A percentile compares a stretch with the other conserved stretches of the same genome.
Evolutionary conservation across 2,329 filamentous ascomycete genomes (phyloP).

Genomic region (Alternaria burnsii): DNA sequence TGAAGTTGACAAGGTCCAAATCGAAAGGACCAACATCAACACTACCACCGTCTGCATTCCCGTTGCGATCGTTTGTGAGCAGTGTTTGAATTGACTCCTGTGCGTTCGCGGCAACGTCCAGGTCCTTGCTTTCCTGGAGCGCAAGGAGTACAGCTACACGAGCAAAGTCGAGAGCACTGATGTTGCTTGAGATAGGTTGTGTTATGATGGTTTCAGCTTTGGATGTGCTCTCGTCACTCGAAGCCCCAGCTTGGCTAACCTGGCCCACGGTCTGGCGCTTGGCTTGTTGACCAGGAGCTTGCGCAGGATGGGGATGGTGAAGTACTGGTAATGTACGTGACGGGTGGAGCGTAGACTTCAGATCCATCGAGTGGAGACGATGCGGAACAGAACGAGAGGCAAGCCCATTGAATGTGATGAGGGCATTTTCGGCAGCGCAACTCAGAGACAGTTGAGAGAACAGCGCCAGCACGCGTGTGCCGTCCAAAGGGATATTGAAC

Average conservation of each 20-base stretch:
- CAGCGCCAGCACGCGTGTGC: constrained; percentile 73
- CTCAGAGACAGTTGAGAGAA: constrained; percentile 80
- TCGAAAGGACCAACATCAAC: constrained; percentile 43
- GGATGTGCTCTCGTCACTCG: constrained; percentile 23
- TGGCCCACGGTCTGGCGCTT: constrained; percentile 44
- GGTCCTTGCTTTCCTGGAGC: constrained; percentile 52
- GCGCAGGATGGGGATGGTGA: constrained; percentile 32
- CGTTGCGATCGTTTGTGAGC: constrained; percentile 42
- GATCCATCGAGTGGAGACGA: constrained; percentile 29
- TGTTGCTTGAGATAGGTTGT: constrained; percentile 47
- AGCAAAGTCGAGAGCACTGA: constrained; percentile 55
- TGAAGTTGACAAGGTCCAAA: constrained; percentile 43
- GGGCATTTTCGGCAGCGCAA: constrained; percentile 84
- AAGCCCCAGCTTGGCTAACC: constrained; percentile 42
- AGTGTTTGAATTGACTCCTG: constrained; percentile 55
- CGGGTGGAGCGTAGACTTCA: constrained; percentile 29
- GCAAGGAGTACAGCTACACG: constrained; percentile 56
- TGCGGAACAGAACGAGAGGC: constrained; percentile 39
- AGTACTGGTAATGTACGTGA: constrained; percentile 36
- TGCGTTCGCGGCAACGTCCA: constrained; percentile 54
- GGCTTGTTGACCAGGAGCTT: constrained; percentile 14
- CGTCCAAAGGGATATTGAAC: constrained; percentile 79
- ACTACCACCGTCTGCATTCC: constrained; percentile 30
- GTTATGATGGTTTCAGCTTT: constrained; percentile 28
- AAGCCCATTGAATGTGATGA: constrained; percentile 79